Base-by-base conservation (phyloP, 2,329 filamentous ascomycete genomes). In the Alternaria brassicae region DNA sequence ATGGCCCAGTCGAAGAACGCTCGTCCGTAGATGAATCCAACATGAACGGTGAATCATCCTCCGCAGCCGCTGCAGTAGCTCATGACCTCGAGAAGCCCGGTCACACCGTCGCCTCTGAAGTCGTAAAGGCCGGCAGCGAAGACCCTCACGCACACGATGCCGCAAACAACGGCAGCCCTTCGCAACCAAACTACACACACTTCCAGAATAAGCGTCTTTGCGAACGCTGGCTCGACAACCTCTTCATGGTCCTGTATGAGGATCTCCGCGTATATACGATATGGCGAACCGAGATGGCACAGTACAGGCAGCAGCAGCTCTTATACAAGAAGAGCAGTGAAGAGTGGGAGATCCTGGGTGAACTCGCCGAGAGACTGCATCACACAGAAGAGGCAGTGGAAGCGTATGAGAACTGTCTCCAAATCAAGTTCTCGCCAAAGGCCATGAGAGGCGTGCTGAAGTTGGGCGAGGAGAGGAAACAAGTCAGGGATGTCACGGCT, bases 181-280 rank as follows among this genome's bases (percentile, higher is more conserved):
- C 66, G 25, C 19, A 89, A 92, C 69, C 86, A 89, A 85, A 91
- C 67, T 91, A 96, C 68, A 93, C 93, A 6, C 91, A 94, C 69
- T 92, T 99, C 74, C 95, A 96, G 76, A 97, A 97, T 79, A 99
- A 99, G 81, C 90, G 95, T 1, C 86, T 99, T 1, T 99, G 95
- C 73, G 95, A 99, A 79, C 89, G 95, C 68, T 99, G 95, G 95
- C 86, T 99, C 2, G 95, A 99, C 79, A 98, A 96, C 72, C 85
- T 99, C 21, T 99, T 99, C 82, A 99, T 99, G 95, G 95, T 98
- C 0, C 85, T 99, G 3, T 99, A 99, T 77, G 95, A 99, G 78
- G 95, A 99, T 73, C 85, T 99, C 17, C 91, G 95, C 49, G 94
- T 99, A 44, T 99, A 99, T 82, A 99, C 95, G 12, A 99, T 99